Base-by-base conservation (phyloP, 352 stramenopile genomes). In the Phytopythium cucurbitacearum region DNA sequence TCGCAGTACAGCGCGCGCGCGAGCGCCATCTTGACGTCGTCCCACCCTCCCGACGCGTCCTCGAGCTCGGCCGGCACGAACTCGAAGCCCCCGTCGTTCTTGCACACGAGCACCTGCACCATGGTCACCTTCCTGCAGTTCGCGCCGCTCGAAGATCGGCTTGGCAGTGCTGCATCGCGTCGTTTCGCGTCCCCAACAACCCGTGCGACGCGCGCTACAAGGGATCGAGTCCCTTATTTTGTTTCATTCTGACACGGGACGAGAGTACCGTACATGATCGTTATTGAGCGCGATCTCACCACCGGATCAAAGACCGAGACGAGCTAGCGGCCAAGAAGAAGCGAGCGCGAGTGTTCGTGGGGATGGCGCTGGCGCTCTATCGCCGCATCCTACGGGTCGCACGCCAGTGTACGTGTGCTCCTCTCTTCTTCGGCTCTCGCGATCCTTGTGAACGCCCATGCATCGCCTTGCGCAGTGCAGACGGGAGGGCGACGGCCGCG, bases 41-140 rank as follows among this genome's bases (percentile, higher is more conserved):
- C 59, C 70, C 75, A 87, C 40, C 37, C 40, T 3, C 52, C 51
- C 3, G 66, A 43, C 11, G 32, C 36, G 4, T 56, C 53, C 0
- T 75, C 40, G 41, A 69, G 13, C 36, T 87, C 67, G 8, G 68
- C 68, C 12, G 64, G 48, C 45, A 81, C 71, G 51, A 88, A 84
- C 65, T 91, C 78, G 54, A 89, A 87, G 57, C 69, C 73, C 40
- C 78, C 78, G 60, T 89, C 76, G 64, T 91, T 91, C 74, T 89
- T 89, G 62, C 81, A 89, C 33, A 89, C 76, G 42, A 87, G 46
- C 45, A 89, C 76, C 21, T 60, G 70, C 71, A 87, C 77, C 51
- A 70, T 76, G 0, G 28, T 38, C 33, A n/a, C 40, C 21, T 28
- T 28, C 21, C 21, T 28, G 21, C 21, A 28, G 21, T 28, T 28